Percentiles rank a stretch among this genome's conserved stretches.
Evolutionary conservation across 257 asterid genomes (phyloP).

Genomic region (Jacaranda copaia): DNA sequence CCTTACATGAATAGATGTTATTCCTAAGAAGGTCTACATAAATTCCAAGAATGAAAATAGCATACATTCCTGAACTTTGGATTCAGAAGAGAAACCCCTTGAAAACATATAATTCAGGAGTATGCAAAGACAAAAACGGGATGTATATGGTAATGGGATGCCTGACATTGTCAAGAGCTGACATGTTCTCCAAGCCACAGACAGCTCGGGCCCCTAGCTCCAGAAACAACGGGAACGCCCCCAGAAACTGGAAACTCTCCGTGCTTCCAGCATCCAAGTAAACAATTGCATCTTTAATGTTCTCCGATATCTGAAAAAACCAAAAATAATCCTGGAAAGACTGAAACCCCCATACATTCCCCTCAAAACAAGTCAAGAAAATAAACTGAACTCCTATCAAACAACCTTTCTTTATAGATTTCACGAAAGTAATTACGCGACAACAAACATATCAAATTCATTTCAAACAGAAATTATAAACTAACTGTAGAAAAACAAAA

Average conservation of each 20-base stretch:
- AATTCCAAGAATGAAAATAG: not conserved
- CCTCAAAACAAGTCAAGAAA: not conserved
- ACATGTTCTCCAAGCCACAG: conserved; percentile 87
- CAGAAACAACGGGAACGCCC: conserved; percentile 81
- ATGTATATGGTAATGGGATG: not conserved
- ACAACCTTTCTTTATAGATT: conserved; percentile 21
- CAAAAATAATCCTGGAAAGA: conserved; percentile 3
- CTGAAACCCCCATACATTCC: not conserved
- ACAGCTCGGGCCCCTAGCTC: conserved; percentile 90
- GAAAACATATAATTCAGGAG: conserved; percentile 18
- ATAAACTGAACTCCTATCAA: conserved; percentile 22
- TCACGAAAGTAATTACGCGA: not conserved
- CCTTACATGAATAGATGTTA: not conserved
- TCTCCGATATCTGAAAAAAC: conserved; percentile 76
- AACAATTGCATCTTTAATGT: conserved; percentile 73
- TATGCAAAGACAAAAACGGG: conserved; percentile 8
- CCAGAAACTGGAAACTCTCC: conserved; percentile 87
- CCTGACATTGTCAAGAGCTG: conserved; percentile 77
- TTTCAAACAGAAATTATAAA: conserved; percentile 26
- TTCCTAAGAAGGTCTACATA: conserved; percentile 20
- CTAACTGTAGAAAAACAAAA: not conserved
- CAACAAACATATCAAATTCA: not conserved
- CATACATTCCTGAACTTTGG: conserved; percentile 6
- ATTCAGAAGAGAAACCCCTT: not conserved
- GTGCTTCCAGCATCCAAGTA: conserved; percentile 96